Base-by-base conservation (phyloP, 1,284 basidiomycete species). In the Rhodotorula sp. region DNA sequence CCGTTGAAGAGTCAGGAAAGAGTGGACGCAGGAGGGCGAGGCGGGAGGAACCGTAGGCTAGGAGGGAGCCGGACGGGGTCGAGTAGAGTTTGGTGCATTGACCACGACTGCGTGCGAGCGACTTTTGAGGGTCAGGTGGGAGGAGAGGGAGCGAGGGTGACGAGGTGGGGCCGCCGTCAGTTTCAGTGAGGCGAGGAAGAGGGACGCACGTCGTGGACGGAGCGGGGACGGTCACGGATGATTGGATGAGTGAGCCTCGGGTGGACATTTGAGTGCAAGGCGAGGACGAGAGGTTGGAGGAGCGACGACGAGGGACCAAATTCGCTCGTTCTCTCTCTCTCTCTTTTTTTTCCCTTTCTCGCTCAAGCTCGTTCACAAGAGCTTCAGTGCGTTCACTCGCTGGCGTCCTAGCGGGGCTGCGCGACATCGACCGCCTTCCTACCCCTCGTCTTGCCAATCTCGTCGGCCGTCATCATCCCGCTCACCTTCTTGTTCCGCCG, bases 391-490 rank as follows among this genome's bases (percentile, higher is more conserved):
- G n/a, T n/a, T n/a, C n/a, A n/a, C n/a, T n/a, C n/a, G n/a, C n/a
- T n/a, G n/a, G n/a, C n/a, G n/a, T n/a, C n/a, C n/a, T n/a, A n/a
- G n/a, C n/a, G n/a, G n/a, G n/a, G n/a, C n/a, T 44, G 39, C 39
- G 59, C 59, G 7, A 74, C 68, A 20, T 70, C 68, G 7, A 70
- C 67, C 17, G 74, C 76, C 34, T 70, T 57, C n/a, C 77, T 65
- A 4, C 77, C 77, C 24, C 76, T 44, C 15, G 71, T 68, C 19
- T 72, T 54, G 13, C 73, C 77, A 2, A 78, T 73, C 58, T 76
- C 77, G 44, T 75, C 72, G 9, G 76, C 75, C 29, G 73, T 77
- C 57, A 69, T 51, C 77, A 78, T 78, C 11, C 77, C 77, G 22
- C 48, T 62, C n/a, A 72, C 74, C 69, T 77, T 74, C 62, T 74